These are phyloP conservation scores for Ophiostoma novo-ulmi DNA, from an alignment of 2,329 filamentous ascomycete species.

Conservation along the genomic window DNA sequence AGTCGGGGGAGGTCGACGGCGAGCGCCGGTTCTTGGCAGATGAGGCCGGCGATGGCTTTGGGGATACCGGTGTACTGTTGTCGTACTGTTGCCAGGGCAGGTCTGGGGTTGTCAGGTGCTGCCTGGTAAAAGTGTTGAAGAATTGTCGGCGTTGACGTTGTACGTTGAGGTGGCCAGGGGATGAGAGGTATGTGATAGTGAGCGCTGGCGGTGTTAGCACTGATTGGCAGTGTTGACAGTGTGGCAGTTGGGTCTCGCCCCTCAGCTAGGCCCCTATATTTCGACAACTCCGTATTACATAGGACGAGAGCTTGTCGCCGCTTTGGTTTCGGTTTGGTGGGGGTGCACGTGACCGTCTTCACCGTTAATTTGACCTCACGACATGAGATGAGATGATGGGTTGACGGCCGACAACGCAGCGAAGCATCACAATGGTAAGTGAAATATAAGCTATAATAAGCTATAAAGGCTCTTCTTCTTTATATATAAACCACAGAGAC, in stretches of 20 bases:
- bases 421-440: constrained; percentile 17
- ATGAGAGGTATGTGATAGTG: neutral
- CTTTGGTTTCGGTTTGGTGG: constrained; percentile 14
- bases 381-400: neutral
- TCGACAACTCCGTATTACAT: neutral
- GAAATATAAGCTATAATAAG: neutral
- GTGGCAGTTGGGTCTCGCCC: constrained; percentile 14
- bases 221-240: constrained; percentile 16
- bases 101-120: neutral
- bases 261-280: constrained; percentile 18
- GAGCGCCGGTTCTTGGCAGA: constrained; percentile 4
- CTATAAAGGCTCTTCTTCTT: neutral
- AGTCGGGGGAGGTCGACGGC: constrained; percentile 16
- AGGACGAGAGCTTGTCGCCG: constrained; percentile 1
- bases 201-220: neutral
- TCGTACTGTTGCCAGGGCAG: neutral
- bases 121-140: neutral
- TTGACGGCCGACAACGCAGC: neutral
- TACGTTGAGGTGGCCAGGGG: constrained; percentile 2
- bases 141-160: neutral
- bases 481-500: neutral
- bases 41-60: constrained; percentile 2
- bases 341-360: constrained; percentile 18
- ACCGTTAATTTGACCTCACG: constrained; percentile 15
- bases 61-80: neutral